Percentiles rank a stretch among this genome's conserved stretches.
phyloP scores from a whole-genome alignment of 257 asterid species.

The Solanum pinnatisectum region DNA sequence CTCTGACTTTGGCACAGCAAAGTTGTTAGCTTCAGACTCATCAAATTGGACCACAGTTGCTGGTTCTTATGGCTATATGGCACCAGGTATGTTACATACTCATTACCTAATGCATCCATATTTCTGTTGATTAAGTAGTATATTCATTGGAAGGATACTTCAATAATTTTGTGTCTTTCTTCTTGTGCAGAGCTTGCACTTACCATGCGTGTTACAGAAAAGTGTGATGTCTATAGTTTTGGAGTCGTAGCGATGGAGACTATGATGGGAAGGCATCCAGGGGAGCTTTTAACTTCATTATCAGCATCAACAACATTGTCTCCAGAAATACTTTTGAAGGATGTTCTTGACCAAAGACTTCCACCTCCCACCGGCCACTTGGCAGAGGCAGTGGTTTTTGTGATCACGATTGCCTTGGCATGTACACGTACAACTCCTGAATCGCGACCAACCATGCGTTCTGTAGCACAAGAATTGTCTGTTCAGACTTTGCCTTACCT shows the following conservation, averaged over 20 bases:
- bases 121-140: background rate
- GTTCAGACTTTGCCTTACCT: slow-evolving; percentile 45
- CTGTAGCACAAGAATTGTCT: slow-evolving; percentile 65
- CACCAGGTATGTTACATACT: slow-evolving; percentile 65
- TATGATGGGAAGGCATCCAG: slow-evolving; percentile 90
- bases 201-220: slow-evolving; percentile 73
- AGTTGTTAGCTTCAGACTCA: slow-evolving; percentile 44
- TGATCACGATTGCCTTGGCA: slow-evolving; percentile 51
- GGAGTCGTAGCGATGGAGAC: slow-evolving; percentile 84
- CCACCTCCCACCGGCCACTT: slow-evolving; percentile 42
- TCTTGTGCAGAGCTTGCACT: slow-evolving; percentile 66
- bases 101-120: background rate
- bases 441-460: slow-evolving; percentile 72
- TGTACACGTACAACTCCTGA: slow-evolving; percentile 54
- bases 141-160: background rate
- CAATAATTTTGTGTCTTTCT: background rate
- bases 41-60: slow-evolving; percentile 76
- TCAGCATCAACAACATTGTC: slow-evolving; percentile 24
- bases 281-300: slow-evolving; percentile 54
- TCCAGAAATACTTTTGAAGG: slow-evolving; percentile 41
- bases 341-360: slow-evolving; percentile 60
- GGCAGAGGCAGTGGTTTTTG: slow-evolving; percentile 66
- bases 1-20: slow-evolving; percentile 93
- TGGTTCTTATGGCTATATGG: slow-evolving; percentile 98
- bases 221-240: slow-evolving; percentile 87